Evolutionary conservation across 2,329 filamentous ascomycete genomes (phyloP).

Genomic region (Fusarium poae): DNA sequence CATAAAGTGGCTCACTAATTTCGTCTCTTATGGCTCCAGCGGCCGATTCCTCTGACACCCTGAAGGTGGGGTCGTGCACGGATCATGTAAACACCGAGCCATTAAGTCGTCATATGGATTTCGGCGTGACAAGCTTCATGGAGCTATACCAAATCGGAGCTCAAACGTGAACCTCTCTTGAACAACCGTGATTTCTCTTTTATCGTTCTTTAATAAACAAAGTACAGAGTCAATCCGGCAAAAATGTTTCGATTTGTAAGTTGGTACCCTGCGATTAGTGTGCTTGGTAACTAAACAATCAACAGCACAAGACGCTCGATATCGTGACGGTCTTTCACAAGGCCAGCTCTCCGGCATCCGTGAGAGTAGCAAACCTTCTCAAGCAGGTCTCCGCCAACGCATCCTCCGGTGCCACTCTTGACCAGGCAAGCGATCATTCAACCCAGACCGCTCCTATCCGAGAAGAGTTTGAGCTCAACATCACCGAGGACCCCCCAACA

Average conservation of each 20-base stretch:
- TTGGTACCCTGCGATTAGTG: constrained; percentile 9
- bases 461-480: constrained; percentile 85
- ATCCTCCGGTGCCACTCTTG: constrained; percentile 74
- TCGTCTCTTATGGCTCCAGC: no score
- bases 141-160: constrained; percentile 49
- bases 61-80: constrained; percentile 43
- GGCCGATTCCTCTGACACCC: no score
- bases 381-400: constrained; percentile 83
- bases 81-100: constrained; percentile 41
- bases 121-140: constrained; percentile 46
- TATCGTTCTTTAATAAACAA: neutral
- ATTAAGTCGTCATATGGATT: constrained; percentile 40
- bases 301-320: constrained; percentile 83
- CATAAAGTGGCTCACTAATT: no score
- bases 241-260: constrained; percentile 64
- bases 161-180: constrained; percentile 41
- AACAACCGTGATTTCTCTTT: constrained; percentile 1
- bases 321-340: constrained; percentile 97
- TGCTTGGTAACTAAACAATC: constrained; percentile 35
- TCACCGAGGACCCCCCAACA: constrained; percentile 85
- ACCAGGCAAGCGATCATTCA: constrained; percentile 81
- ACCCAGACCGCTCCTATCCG: constrained; percentile 67
- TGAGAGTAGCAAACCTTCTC: constrained; percentile 79
- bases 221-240: constrained; percentile 35
- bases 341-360: constrained; percentile 77